phyloP scores from a whole-genome alignment of 192 early-diverging fungal species.

The Irineochytrium annulatum region DNA sequence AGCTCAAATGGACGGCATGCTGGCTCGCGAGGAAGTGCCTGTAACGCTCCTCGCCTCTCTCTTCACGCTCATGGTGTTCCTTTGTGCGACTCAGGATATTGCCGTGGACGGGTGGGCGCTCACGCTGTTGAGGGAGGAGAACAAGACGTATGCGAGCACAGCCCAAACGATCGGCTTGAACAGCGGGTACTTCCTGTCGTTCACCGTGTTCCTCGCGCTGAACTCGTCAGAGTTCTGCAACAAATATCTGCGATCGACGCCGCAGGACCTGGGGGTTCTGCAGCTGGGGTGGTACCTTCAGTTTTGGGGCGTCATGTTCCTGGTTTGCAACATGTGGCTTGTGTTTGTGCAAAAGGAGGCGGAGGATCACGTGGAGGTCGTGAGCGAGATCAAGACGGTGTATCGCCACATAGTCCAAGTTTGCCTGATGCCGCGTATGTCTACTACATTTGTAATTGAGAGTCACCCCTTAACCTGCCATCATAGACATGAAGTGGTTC shows the following conservation, averaged over 20 bases:
- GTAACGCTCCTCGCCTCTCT: constrained; percentile 66
- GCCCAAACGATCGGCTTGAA: constrained; percentile 97
- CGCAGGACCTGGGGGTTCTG: constrained; percentile 67
- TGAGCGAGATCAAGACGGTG: constrained; percentile 33
- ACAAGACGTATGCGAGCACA: constrained; percentile 84
- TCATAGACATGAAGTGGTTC: constrained; percentile 76
- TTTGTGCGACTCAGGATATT: constrained; percentile 91
- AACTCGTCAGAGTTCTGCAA: constrained; percentile 92
- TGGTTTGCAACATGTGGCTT: constrained; percentile 80
- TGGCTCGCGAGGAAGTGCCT: constrained; percentile 55
- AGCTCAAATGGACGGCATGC: constrained; percentile 65
- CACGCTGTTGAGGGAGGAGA: constrained; percentile 85
- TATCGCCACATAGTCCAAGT: constrained; percentile 92
- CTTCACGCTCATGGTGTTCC: constrained; percentile 83
- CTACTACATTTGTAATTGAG: background rate
- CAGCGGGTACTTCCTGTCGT: constrained; percentile 90
- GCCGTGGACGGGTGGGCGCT: constrained; percentile 89
- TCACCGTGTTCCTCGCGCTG: constrained; percentile 95
- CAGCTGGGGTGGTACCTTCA: constrained; percentile 80
- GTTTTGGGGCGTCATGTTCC: constrained; percentile 92
- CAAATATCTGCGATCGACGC: constrained; percentile 72
- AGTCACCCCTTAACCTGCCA: background rate
- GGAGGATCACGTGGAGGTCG: constrained; percentile 2
- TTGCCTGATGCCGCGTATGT: constrained; percentile 73
- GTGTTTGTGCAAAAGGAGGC: constrained; percentile 73